Conservation (phyloP, 2,329 filamentous ascomycete genomes). For the Fusarium sp. region DNA sequence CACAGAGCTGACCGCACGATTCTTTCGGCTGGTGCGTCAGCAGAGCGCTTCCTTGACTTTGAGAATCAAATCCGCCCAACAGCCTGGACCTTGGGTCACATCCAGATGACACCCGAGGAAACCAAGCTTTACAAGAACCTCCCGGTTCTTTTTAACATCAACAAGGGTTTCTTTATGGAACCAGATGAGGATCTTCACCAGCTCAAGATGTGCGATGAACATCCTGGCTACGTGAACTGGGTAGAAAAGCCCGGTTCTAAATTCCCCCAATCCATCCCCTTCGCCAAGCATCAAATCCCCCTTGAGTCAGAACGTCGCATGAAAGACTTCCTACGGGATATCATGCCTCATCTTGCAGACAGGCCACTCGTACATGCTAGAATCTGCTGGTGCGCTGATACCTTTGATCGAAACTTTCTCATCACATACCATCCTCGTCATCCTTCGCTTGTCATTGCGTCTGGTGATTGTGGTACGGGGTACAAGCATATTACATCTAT, state of each 20-base stretch:
- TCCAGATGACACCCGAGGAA: constrained; percentile 31
- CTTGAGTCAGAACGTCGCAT: constrained; percentile 23
- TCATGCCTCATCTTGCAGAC: constrained; percentile 28
- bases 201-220: constrained; percentile 36
- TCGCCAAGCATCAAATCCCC: constrained; percentile 32
- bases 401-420: constrained; percentile 21
- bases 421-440: constrained; percentile 34
- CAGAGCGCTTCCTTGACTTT: constrained; percentile 28
- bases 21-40: constrained; percentile 19
- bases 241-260: not conserved
- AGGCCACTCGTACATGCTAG: constrained; percentile 25
- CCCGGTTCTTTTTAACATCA: constrained; percentile 33
- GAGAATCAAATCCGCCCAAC: constrained; percentile 39
- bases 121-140: constrained; percentile 18
- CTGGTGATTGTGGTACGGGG: constrained; percentile 25
- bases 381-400: constrained; percentile 39
- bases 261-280: constrained; percentile 15
- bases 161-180: constrained; percentile 38
- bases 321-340: constrained; percentile 5
- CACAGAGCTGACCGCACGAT: constrained; percentile 19
- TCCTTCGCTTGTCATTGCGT: constrained; percentile 25
- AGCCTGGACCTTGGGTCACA: constrained; percentile 25
- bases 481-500: constrained; percentile 36
- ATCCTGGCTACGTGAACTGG: constrained; percentile 37
- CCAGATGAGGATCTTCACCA: constrained; percentile 31